phyloP scores from a whole-genome alignment of 2,329 filamentous ascomycete genomes.

The Chrysoporthe deuterocubensis region DNA sequence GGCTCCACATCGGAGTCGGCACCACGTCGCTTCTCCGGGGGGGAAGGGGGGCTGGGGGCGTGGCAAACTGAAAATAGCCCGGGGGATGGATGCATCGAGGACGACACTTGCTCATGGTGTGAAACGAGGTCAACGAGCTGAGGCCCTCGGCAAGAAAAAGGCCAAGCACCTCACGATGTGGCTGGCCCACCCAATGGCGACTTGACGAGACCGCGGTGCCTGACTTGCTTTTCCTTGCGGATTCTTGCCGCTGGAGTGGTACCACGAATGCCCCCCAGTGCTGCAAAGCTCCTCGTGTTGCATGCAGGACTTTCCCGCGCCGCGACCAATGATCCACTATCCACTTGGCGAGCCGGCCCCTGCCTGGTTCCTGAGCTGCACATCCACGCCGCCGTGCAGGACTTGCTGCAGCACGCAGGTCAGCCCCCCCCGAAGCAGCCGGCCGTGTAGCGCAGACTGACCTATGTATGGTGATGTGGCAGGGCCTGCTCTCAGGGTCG shows the following conservation, averaged over 20 bases:
- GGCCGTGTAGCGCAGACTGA: not conserved
- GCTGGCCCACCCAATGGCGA: too few species aligned
- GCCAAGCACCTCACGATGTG: too few species aligned
- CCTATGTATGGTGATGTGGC: slow-evolving; percentile 14
- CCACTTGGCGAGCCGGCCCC: not conserved
- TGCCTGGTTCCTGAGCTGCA: slow-evolving; percentile 10
- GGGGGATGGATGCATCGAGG: too few species aligned
- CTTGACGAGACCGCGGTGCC: not conserved
- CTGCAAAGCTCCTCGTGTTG: slow-evolving; percentile 14
- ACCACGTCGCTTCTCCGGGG: too few species aligned
- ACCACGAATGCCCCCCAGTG: not conserved
- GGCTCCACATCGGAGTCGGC: too few species aligned
- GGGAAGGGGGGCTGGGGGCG: too few species aligned
- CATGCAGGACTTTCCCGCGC: not conserved
- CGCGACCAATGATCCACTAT: not conserved
- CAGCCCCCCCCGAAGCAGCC: slow-evolving; percentile 10
- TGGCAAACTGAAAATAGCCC: too few species aligned
- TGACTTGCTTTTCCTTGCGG: not conserved
- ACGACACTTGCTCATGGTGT: too few species aligned
- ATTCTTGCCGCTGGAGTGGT: not conserved
- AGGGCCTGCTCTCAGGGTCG: not conserved
- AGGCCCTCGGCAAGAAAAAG: too few species aligned
- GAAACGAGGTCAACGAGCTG: too few species aligned
- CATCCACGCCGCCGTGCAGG: not conserved
- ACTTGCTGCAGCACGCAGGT: slow-evolving; percentile 4